These are phyloP conservation scores for Lepiota venenata DNA, from an alignment of 768 basidiomycete species.

Conservation along the genomic window DNA sequence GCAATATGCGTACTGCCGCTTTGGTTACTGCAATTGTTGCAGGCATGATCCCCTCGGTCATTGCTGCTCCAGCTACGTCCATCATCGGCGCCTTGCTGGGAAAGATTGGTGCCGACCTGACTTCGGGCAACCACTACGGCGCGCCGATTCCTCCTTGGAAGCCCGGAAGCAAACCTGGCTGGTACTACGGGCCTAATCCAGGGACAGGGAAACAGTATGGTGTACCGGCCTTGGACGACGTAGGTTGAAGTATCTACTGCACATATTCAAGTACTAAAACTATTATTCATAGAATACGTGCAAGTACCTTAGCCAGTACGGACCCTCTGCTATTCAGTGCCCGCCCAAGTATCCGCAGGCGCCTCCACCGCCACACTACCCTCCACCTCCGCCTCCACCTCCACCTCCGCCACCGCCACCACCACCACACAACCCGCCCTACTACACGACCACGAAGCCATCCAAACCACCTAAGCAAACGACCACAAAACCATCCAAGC, in stretches of 20 bases:
- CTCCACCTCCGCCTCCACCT: background rate
- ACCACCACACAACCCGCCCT: background rate
- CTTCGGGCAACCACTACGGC: constrained; percentile 29
- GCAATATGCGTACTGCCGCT: background rate
- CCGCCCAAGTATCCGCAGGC: constrained; percentile 21
- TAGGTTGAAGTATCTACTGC: constrained; percentile 13
- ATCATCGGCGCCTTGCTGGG: background rate
- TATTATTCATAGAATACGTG: constrained; percentile 29
- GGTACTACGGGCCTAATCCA: constrained; percentile 37
- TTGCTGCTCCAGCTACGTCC: background rate
- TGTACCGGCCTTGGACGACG: constrained; percentile 27
- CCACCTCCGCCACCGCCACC: background rate
- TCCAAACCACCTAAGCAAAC: constrained; percentile 13
- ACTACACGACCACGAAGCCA: background rate
- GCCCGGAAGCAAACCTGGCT: constrained; percentile 31
- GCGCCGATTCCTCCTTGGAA: constrained; percentile 37
- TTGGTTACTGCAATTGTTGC: background rate
- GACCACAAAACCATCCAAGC: constrained; percentile 4
- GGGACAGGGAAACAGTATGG: constrained; percentile 21
- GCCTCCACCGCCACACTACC: constrained; percentile 11
- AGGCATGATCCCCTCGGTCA: background rate
- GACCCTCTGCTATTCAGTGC: constrained; percentile 34
- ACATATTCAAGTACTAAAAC: constrained; percentile 6
- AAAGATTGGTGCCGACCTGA: constrained; percentile 25
- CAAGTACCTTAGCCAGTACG: constrained; percentile 29